Base-by-base conservation (phyloP, 169 alveolate species). In the Babesia caballi region DNA sequence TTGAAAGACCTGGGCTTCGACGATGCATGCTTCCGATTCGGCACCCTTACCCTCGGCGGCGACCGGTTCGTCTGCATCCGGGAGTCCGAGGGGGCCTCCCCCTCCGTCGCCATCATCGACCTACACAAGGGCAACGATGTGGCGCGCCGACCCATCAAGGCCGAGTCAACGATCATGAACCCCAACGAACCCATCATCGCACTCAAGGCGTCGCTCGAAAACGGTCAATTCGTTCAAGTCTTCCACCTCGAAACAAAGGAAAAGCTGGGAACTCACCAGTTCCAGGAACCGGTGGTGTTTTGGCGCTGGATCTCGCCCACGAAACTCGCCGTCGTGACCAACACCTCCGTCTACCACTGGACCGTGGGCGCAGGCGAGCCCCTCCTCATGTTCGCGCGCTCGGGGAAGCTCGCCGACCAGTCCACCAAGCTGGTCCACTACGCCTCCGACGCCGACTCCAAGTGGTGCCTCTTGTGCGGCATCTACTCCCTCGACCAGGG, bases 81-180 rank as follows among this genome's bases (percentile, higher is more conserved):
- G 80, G 98, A 95, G 46, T 91, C 91, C 36, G 96, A 94, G 71
- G 90, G 84, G 17, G 91, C 94, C 15, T 76, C 91, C 17, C 91
- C 84, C 50, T 60, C 80, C 14, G 92, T 95, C 8, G 92, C 94
- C 9, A 90, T 91, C 12, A 81, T 95, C 59, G 97, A 96, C 66
- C 68, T 95, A 40, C 84, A 84, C 66, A 90, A 93, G 47, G 89
- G 89, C 84, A 74, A 81, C 32, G 56, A 66, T 15, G 86, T 90
- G 27, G 86, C 94, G 38, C 92, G 99, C 66, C 95, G 95, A 78
- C 96, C 97, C 63, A 95, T 95, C 93, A 97, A 95, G 90, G 98
- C 99, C 36, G 99, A 97, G 51, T 92, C 96, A 14, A 97, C 96
- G 8, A 84, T 97, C 67, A 95, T 96, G 94, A 97, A 97, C 83